Evolutionary conservation across 2,329 filamentous ascomycete species (phyloP).

Genomic region (Botrytis squamosa): DNA sequence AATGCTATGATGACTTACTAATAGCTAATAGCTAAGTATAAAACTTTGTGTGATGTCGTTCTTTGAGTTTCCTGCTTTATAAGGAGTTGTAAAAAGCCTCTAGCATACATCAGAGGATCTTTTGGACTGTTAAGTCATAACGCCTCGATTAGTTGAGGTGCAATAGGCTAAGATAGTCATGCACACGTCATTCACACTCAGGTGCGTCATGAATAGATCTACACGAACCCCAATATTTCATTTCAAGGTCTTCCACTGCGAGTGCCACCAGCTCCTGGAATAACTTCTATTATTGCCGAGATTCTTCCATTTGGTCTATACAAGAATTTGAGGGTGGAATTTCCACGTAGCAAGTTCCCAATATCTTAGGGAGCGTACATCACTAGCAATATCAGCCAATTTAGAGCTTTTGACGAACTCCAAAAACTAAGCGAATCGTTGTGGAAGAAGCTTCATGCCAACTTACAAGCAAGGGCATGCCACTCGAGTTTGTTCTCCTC

Average conservation of each 20-base stretch:
- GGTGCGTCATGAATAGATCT: not conserved
- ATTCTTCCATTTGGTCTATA: not conserved
- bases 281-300: not conserved
- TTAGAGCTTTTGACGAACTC: not conserved
- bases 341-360: not conserved
- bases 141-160: not conserved
- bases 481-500: not conserved
- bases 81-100: not conserved
- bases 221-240: not conserved
- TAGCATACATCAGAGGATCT: not conserved
- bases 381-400: not conserved
- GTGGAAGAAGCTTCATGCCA: not conserved
- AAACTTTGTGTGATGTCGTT: not conserved
- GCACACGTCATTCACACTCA: not conserved
- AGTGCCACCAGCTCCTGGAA: not conserved
- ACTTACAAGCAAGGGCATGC: not conserved
- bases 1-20: not conserved
- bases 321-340: no score
- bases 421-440: not conserved
- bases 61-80: not conserved
- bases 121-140: not conserved
- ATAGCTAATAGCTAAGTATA: not conserved
- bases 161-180: not conserved
- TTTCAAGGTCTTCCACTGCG: not conserved
- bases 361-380: not conserved